Evolutionary conservation across 495 filamentous ascomycete genomes (phyloP), one percentile per base, ranked within the genome.

Genomic region (Penicillium pancosmium): DNA sequence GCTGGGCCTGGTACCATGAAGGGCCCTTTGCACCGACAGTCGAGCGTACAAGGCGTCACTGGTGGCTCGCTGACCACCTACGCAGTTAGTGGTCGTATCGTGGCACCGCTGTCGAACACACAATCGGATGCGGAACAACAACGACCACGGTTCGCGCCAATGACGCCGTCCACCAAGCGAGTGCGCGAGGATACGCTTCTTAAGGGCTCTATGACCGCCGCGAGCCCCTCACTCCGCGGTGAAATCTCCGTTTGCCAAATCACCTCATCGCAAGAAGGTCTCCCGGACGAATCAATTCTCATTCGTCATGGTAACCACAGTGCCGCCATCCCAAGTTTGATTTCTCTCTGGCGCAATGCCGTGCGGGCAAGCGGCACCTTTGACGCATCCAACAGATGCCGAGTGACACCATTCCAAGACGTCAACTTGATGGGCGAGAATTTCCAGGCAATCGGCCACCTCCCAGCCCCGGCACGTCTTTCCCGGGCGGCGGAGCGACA

Each of bases 131-230:
- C 68, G 74, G 77, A 67, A 58, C 73, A 75, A 56, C 76, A 75
- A 56, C 76, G 60, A 49, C 76, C 84, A 5, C 85, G 80, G 59
- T 87, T 96, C 51, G 88, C 86, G 1, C 92, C 91, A 0, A 90
- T 92, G 88, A 95, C 92, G 6, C 92, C 92, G 3, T 86, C 90
- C 35, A 91, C 92, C 3, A 81, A 91, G 52, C 86, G 86, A 13
- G 61, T 80, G 1, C 80, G 78, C 16, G 77, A 87, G 63, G 82
- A 85, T 54, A 75, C 71, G 1, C 70, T 88, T 7, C 80, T 88
- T 52, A 78, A 77, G 47, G 82, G 81, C 12, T 65, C 71, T 4
- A 59, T 64, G 52, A 69, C 53, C 12, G 52, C 57, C 15, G 56
- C 71, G 16, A 73, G 59, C 35, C 71, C 71, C 4, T 78, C 75